Evolutionary conservation across 2,329 filamentous ascomycete genomes (phyloP).

Genomic region (Ophiostoma quercus): DNA sequence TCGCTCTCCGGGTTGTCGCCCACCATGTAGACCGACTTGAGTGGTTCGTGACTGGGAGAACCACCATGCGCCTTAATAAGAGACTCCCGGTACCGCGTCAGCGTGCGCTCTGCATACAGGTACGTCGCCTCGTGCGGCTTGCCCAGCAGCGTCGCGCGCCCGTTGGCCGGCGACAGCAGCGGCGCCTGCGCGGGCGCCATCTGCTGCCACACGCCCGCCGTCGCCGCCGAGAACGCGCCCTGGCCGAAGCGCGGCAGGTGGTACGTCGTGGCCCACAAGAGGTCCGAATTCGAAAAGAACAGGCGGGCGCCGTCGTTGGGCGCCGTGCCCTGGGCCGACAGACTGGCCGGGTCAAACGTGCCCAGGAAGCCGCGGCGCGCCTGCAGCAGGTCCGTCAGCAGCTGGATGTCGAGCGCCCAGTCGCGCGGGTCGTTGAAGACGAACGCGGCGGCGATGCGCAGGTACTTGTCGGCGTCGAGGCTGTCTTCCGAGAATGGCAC

Average conservation of each 20-base stretch:
- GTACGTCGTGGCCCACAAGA: conserved; percentile 83
- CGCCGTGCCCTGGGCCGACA: conserved; percentile 47
- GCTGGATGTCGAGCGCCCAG: conserved; percentile 84
- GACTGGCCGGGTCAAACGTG: conserved; percentile 55
- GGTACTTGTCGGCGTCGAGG: conserved; percentile 46
- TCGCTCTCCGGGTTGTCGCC: conserved; percentile 88
- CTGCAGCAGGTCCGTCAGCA: conserved; percentile 77
- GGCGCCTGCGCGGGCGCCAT: conserved; percentile 58
- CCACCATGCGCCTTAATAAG: conserved; percentile 37
- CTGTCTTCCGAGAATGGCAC: conserved; percentile 12
- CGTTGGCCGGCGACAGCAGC: conserved; percentile 35
- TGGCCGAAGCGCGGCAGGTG: conserved; percentile 84
- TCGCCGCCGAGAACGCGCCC: conserved; percentile 78
- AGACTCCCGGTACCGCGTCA: conserved; percentile 58
- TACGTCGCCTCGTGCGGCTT: conserved; percentile 79
- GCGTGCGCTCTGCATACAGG: conserved; percentile 70
- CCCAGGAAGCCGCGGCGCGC: conserved; percentile 75
- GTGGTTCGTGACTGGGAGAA: conserved; percentile 34
- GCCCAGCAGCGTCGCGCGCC: conserved; percentile 63
- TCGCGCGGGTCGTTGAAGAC: conserved; percentile 95
- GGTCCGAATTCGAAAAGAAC: conserved; percentile 85
- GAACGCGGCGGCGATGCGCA: conserved; percentile 75
- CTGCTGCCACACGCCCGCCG: conserved; percentile 73
- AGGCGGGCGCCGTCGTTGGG: conserved; percentile 73
- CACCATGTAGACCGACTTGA: conserved; percentile 85